These are phyloP conservation scores for Breviolum minutum DNA, from an alignment of 73 alveolate genomes.

Conservation along the genomic window DNA sequence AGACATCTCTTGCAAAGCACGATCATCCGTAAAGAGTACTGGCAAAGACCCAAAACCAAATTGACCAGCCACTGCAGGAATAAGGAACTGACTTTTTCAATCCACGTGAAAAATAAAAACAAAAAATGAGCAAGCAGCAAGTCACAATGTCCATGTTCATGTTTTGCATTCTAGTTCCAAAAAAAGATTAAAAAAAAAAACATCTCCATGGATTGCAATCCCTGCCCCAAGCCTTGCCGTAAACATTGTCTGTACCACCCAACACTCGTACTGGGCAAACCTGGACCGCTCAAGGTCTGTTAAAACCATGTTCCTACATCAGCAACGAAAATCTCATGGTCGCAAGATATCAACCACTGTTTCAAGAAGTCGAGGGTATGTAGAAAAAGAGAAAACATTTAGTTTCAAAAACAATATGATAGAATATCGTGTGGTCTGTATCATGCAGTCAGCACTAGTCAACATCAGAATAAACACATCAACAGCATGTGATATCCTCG, in stretches of 20 bases:
- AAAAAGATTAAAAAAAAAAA: too few species aligned
- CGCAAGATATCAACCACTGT: not conserved
- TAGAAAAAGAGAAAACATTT: not conserved
- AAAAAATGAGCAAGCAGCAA: too few species aligned
- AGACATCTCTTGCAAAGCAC: too few species aligned
- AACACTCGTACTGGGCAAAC: conserved; percentile 81
- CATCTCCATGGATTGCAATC: not conserved
- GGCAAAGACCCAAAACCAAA: too few species aligned
- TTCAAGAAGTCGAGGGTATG: not conserved
- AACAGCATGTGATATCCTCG: too few species aligned
- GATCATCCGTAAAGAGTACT: too few species aligned
- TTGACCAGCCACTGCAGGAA: too few species aligned
- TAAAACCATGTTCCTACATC: not conserved
- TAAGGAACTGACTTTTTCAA: too few species aligned
- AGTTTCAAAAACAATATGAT: too few species aligned
- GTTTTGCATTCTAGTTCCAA: not conserved
- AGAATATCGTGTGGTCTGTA: too few species aligned
- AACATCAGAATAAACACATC: too few species aligned
- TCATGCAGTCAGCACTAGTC: too few species aligned
- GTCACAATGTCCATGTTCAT: not conserved
- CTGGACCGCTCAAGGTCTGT: not conserved
- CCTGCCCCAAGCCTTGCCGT: conserved; percentile 27
- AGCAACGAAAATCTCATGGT: not conserved
- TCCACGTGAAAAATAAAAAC: not conserved
- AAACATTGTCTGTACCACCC: conserved; percentile 83